A percentile compares a stretch with the other conserved stretches of the same genome.
These are phyloP conservation scores for Ceratocystiopsis brevicomis DNA, from an alignment of 2,329 filamentous ascomycete genomes.

Conservation along the genomic window DNA sequence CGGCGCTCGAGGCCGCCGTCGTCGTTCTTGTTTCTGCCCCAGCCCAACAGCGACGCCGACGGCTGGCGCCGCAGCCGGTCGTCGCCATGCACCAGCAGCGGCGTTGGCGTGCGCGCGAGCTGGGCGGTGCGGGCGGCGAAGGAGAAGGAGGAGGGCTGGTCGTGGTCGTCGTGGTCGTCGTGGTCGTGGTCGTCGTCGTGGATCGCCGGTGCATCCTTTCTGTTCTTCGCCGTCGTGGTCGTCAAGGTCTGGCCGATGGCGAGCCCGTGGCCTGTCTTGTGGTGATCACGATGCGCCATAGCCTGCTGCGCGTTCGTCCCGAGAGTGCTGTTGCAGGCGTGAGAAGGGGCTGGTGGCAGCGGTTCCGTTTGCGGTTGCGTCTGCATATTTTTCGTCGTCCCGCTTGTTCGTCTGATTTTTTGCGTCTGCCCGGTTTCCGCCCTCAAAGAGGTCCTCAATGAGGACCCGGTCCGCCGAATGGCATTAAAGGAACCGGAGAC, in stretches of 20 bases:
- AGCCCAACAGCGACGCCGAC: background rate
- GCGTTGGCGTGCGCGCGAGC: background rate
- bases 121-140: constrained; percentile 6
- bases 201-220: no score
- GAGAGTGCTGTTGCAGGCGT: background rate
- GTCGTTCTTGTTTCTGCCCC: background rate
- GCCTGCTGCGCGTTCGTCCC: no score
- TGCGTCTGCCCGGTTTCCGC: background rate
- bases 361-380: background rate
- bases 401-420: background rate
- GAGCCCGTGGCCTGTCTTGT: no score
- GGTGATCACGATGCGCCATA: no score
- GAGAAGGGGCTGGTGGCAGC: background rate
- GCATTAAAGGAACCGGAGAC: no score
- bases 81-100: constrained; percentile 20
- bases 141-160: background rate
- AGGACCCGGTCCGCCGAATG: background rate
- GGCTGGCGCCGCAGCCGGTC: constrained; percentile 3
- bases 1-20: constrained; percentile 8
- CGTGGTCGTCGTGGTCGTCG: background rate
- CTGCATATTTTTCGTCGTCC: background rate
- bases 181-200: background rate
- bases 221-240: no score
- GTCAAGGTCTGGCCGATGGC: no score
- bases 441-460: background rate